These are phyloP conservation scores for Maudiozyma saulgeensis DNA, from an alignment of 805 yeast genomes.

Conservation along the genomic window DNA sequence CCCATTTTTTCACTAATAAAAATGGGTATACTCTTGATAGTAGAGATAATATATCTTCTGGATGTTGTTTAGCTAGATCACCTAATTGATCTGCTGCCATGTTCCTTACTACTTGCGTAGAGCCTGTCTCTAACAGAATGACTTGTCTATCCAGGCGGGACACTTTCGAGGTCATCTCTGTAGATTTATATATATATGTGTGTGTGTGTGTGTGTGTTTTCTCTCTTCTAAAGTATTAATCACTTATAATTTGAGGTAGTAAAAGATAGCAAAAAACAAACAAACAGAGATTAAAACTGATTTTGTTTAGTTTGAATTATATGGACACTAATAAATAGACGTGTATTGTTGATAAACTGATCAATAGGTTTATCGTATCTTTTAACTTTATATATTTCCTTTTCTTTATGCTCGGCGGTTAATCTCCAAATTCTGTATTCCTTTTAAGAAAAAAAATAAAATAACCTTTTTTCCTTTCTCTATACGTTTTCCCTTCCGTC, in stretches of 20 bases:
- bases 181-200: too few relatives aligned
- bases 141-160: constrained; percentile 39
- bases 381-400: neutral
- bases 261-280: too few relatives aligned
- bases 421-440: neutral
- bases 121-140: constrained; percentile 74
- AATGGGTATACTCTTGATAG: constrained; percentile 88
- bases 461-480: too few relatives aligned
- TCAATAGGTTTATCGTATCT: neutral
- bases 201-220: too few relatives aligned
- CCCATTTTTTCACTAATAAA: constrained; percentile 80
- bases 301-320: neutral
- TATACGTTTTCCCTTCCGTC: too few relatives aligned
- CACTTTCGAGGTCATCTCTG: constrained; percentile 27
- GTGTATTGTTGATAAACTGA: neutral
- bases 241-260: too few relatives aligned
- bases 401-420: neutral
- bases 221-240: too few relatives aligned
- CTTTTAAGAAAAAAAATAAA: too few relatives aligned
- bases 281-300: too few relatives aligned
- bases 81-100: constrained; percentile 97
- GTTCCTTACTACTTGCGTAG: constrained; percentile 84
- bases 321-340: neutral
- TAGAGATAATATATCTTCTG: constrained; percentile 78
- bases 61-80: constrained; percentile 87